phyloP scores from a whole-genome alignment of 192 early-diverging fungal species.

The Umbelopsis vinacea region DNA sequence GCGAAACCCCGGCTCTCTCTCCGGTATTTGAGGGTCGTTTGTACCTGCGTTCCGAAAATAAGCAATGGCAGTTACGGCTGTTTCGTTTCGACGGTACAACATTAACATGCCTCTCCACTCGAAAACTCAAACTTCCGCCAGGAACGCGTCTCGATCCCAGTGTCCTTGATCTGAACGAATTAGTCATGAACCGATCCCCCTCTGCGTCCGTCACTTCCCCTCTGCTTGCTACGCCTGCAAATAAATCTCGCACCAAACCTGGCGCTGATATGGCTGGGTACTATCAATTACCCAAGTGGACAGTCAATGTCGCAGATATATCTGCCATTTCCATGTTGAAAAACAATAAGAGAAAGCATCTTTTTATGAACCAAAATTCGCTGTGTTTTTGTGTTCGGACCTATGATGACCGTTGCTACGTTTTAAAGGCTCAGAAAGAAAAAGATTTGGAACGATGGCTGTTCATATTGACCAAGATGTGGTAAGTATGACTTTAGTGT shows the following conservation, averaged over 20 bases:
- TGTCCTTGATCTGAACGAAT: constrained; percentile 2
- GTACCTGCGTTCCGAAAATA: constrained; percentile 35
- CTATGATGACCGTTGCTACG: constrained; percentile 24
- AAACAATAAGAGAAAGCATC: constrained; percentile 15
- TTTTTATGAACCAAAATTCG: constrained; percentile 23
- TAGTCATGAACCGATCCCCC: constrained; percentile 2
- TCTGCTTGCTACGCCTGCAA: constrained; percentile 35
- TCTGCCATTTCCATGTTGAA: constrained; percentile 33
- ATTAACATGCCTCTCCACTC: constrained; percentile 39
- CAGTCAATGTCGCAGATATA: constrained; percentile 35
- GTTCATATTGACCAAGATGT: constrained; percentile 45
- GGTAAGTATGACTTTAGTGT: constrained; percentile 26
- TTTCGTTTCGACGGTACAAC: constrained; percentile 45
- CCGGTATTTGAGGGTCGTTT: constrained; percentile 46
- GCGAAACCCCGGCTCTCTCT: constrained; percentile 34
- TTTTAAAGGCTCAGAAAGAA: constrained; percentile 43
- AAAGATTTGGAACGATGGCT: constrained; percentile 46
- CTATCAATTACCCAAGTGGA: constrained; percentile 45
- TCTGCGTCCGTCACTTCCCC: constrained; percentile 25
- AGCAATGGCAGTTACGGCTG: constrained; percentile 41
- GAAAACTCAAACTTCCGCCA: constrained; percentile 35
- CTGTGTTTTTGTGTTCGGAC: constrained; percentile 39
- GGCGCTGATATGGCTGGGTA: constrained; percentile 24
- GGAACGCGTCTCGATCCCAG: constrained; percentile 20
- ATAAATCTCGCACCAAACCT: constrained; percentile 14